These are phyloP conservation scores for Knufia petricola DNA, from an alignment of 2,329 filamentous ascomycete genomes.

Conservation along the genomic window DNA sequence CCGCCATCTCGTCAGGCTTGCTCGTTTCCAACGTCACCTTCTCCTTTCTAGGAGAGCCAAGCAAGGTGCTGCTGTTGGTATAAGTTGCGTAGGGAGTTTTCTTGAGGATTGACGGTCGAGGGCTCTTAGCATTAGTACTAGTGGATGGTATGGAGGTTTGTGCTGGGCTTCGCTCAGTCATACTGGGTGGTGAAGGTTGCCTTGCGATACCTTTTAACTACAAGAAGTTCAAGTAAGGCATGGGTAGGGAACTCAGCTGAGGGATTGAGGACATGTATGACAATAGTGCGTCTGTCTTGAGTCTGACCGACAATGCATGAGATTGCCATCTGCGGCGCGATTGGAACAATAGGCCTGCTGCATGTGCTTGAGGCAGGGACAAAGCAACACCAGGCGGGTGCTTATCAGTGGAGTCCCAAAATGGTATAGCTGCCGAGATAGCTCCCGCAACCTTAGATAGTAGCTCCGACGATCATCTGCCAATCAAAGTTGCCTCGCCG, in stretches of 20 bases:
- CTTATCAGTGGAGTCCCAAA: background rate
- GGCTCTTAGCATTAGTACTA: constrained; percentile 7
- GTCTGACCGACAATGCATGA: background rate
- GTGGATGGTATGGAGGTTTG: constrained; percentile 8
- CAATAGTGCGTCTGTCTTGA: background rate
- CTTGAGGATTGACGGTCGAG: constrained; percentile 14
- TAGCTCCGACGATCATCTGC: background rate
- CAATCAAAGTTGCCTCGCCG: no score
- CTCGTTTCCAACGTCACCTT: constrained; percentile 8
- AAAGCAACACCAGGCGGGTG: background rate
- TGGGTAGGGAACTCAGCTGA: background rate
- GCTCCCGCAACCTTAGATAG: background rate
- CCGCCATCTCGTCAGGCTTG: constrained; percentile 30
- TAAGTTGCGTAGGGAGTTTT: constrained; percentile 4
- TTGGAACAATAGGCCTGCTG: background rate
- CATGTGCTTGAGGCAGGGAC: background rate
- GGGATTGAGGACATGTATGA: background rate
- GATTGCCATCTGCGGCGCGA: background rate
- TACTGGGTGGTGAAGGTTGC: constrained; percentile 15
- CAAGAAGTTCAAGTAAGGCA: background rate
- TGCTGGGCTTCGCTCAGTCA: constrained; percentile 13
- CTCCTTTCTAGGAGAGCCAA: constrained; percentile 10
- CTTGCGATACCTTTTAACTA: background rate
- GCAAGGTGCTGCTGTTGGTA: background rate
- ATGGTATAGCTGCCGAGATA: background rate